phyloP scores from a whole-genome alignment of 164 flowering plant genomes.

The Stephania cephalantha region DNA sequence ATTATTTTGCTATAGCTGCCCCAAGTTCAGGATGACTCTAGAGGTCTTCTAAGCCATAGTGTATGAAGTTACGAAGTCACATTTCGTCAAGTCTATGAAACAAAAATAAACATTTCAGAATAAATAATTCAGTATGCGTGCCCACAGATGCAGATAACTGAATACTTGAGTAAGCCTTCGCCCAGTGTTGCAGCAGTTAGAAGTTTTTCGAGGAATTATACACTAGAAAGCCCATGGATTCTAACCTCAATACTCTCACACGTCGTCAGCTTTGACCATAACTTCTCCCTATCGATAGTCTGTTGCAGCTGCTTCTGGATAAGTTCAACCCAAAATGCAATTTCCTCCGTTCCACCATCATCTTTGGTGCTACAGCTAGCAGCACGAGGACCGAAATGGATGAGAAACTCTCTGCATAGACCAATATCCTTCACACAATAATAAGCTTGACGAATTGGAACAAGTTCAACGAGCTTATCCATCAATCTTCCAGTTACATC shows the following conservation, averaged over 20 bases:
- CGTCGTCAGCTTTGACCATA: constrained; percentile 96
- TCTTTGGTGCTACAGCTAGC: constrained; percentile 53
- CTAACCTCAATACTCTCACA: constrained; percentile 94
- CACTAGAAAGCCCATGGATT: neutral
- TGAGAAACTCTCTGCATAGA: constrained; percentile 79
- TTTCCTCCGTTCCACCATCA: constrained; percentile 65
- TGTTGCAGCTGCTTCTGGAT: constrained; percentile 79
- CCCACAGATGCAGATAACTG: neutral
- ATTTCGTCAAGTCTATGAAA: neutral
- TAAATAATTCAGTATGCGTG: neutral
- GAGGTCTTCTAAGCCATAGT: no score
- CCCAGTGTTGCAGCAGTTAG: neutral
- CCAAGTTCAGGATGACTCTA: no score
- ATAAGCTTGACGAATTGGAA: constrained; percentile 68
- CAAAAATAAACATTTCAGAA: neutral
- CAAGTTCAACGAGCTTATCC: constrained; percentile 77
- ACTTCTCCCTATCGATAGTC: constrained; percentile 83
- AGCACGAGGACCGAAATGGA: constrained; percentile 92
- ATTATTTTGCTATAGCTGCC: no score
- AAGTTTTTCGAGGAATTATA: neutral
- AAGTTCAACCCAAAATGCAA: constrained; percentile 85
- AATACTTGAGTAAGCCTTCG: neutral
- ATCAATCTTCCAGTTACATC: constrained; percentile 84
- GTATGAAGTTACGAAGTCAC: no score
- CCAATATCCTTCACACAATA: constrained; percentile 70